Evolutionary conservation across 1,284 basidiomycete species (phyloP).

Genomic region (Crepidotus sp.): DNA sequence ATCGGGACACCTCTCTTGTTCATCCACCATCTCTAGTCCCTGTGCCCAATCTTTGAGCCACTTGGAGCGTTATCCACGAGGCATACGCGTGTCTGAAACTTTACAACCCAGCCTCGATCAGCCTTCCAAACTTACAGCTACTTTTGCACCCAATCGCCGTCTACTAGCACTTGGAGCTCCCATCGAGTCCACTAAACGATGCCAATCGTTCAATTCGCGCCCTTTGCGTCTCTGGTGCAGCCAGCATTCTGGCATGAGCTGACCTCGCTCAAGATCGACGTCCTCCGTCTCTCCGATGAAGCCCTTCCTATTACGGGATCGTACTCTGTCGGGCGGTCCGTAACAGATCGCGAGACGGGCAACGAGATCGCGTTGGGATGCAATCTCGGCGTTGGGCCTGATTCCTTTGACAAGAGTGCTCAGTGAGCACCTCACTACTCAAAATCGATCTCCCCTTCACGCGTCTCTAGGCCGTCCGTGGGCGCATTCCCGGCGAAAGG

Average conservation of each 20-base stretch:
- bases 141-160: not conserved
- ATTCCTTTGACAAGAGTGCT: conserved; percentile 41
- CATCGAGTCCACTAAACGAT: conserved; percentile 19
- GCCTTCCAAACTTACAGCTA: not conserved
- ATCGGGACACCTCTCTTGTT: too few relatives aligned
- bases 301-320: conserved; percentile 56
- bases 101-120: not conserved
- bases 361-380: conserved; percentile 54
- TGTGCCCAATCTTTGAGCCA: too few relatives aligned
- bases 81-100: not conserved
- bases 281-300: conserved; percentile 77
- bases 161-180: not conserved
- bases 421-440: conserved; percentile 25
- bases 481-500: conserved; percentile 34
- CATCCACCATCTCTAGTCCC: too few relatives aligned
- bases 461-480: conserved; percentile 5
- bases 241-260: conserved; percentile 93
- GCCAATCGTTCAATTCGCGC: conserved; percentile 77
- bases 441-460: conserved; percentile 4
- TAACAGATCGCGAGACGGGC: conserved; percentile 69
- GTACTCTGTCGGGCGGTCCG: conserved; percentile 63
- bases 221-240: conserved; percentile 79
- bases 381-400: conserved; percentile 49
- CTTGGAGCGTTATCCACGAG: not conserved
- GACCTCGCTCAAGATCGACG: conserved; percentile 84